A percentile compares a stretch with the other conserved stretches of the same genome.
Conservation (phyloP, 108 stramenopile species). For the Craspedostauros australis region DNA sequence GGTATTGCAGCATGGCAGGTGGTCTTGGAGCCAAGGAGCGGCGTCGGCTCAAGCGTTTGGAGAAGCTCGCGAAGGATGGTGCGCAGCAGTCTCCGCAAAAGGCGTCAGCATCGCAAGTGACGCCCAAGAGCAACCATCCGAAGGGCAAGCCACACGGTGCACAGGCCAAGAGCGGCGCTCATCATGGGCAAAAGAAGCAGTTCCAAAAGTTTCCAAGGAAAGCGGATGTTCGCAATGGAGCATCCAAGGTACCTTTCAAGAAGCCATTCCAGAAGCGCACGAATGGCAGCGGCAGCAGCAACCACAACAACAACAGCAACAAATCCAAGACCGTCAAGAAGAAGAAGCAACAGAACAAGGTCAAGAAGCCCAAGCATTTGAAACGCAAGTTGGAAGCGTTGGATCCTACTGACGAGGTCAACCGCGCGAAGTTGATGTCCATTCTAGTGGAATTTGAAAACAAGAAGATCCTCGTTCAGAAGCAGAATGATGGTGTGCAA, state of each 20-base stretch:
- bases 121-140: not conserved
- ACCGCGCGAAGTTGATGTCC: conserved; percentile 12
- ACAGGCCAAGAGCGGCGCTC: conserved; percentile 12
- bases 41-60: conserved; percentile 48
- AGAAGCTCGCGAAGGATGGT: conserved; percentile 6
- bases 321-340: not conserved
- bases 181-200: conserved; percentile 16
- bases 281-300: not conserved
- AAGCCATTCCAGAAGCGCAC: not conserved
- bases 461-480: too few species aligned
- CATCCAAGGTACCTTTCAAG: conserved; percentile 2
- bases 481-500: too few species aligned
- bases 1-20: conserved; percentile 35
- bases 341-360: conserved; percentile 32
- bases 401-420: conserved; percentile 19
- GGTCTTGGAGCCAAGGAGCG: conserved; percentile 73
- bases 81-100: not conserved
- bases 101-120: not conserved
- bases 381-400: conserved; percentile 65
- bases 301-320: not conserved
- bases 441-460: conserved; percentile 32
- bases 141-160: conserved; percentile 1
- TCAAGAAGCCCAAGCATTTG: conserved; percentile 82
- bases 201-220: not conserved
- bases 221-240: not conserved